Evolutionary conservation across 306 rosid genomes (phyloP).

Genomic region (Morella rubra): DNA sequence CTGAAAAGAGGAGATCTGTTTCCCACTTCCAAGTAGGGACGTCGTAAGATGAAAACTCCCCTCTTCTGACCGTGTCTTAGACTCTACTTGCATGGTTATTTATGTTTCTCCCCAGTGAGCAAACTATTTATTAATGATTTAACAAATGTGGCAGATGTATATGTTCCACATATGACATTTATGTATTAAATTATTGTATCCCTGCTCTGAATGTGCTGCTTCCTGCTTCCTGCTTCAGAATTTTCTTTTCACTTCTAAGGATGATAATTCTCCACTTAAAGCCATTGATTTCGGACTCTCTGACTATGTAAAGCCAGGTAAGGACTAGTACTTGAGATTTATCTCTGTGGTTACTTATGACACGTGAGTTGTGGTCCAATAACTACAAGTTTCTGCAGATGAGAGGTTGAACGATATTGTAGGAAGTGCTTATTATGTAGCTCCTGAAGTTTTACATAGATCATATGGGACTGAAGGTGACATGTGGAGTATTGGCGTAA

Average conservation of each 20-base stretch:
- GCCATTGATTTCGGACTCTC: constrained; percentile 85
- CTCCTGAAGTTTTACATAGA: constrained; percentile 92
- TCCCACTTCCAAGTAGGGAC: neutral
- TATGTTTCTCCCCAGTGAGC: constrained; percentile 1
- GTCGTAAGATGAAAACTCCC: neutral
- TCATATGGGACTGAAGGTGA: constrained; percentile 82
- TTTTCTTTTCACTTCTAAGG: constrained; percentile 68
- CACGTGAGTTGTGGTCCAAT: constrained; percentile 13
- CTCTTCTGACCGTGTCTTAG: neutral
- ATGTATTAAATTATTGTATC: constrained; percentile 13
- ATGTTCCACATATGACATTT: neutral
- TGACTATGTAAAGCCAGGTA: constrained; percentile 87
- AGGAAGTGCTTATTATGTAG: constrained; percentile 86
- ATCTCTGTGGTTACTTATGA: constrained; percentile 5
- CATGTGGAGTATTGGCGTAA: constrained; percentile 92
- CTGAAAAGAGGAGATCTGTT: neutral
- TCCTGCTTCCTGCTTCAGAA: constrained; percentile 66
- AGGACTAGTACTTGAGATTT: constrained; percentile 18
- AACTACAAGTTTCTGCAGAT: constrained; percentile 41
- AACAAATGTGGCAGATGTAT: neutral
- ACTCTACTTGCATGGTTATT: constrained; percentile 9
- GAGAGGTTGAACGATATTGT: constrained; percentile 86
- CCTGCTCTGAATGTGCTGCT: constrained; percentile 22
- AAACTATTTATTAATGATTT: neutral
- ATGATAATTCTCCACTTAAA: constrained; percentile 55